phyloP scores from a whole-genome alignment of 192 early-diverging fungal species.

The Linnemannia zychae region DNA sequence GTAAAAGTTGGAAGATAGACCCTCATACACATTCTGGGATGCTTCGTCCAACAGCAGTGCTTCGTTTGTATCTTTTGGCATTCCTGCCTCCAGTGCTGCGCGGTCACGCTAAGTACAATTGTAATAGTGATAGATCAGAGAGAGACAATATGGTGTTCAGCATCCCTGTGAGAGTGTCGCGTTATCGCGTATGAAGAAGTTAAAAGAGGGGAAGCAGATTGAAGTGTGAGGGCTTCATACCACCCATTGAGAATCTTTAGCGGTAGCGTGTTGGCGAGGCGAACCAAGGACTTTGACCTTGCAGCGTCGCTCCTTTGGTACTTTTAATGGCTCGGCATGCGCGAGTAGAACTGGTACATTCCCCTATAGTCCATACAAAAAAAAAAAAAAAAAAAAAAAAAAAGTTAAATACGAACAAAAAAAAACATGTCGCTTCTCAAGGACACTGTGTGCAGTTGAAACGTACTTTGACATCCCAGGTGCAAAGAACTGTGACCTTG shows the following conservation, averaged over 20 bases:
- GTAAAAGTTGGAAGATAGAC: conserved; percentile 78
- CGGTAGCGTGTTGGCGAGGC: conserved; percentile 62
- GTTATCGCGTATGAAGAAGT: background rate
- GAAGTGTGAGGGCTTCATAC: background rate
- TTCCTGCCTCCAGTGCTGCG: conserved; percentile 51
- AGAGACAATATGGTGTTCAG: background rate
- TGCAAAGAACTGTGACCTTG: conserved; percentile 66
- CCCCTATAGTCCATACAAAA: background rate
- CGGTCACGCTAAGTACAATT: conserved; percentile 64
- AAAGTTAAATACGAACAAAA: background rate
- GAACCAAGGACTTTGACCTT: conserved; percentile 65
- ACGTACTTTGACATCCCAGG: conserved; percentile 64
- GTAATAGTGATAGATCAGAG: background rate
- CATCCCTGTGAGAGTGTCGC: background rate
- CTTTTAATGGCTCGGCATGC: conserved; percentile 15
- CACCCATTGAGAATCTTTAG: conserved; percentile 81
- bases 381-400: no score
- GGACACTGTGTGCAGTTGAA: background rate
- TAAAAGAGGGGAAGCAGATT: background rate
- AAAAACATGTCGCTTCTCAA: background rate
- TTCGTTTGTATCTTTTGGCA: conserved; percentile 65
- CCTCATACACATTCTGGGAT: conserved; percentile 70
- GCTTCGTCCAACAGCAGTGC: conserved; percentile 67
- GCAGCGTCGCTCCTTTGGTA: conserved; percentile 16
- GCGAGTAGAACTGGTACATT: conserved; percentile 5